Percentiles rank a stretch among this genome's conserved stretches.
These are phyloP conservation scores for Gloeopeniophorella convolvens DNA, from an alignment of 768 basidiomycete genomes.

Conservation along the genomic window DNA sequence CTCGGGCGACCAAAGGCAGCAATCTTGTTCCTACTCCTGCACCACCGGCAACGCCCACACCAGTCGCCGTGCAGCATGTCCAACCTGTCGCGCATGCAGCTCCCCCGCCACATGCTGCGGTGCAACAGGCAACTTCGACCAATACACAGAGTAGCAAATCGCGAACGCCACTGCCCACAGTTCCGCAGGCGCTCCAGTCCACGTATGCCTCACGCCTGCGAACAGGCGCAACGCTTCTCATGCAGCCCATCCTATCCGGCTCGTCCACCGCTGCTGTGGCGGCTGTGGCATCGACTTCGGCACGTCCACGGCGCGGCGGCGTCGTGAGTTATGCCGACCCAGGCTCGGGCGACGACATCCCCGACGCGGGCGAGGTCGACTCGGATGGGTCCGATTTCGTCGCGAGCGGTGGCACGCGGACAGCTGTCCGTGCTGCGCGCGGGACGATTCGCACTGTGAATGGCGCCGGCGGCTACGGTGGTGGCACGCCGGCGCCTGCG, in stretches of 20 bases:
- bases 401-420: slow-evolving; percentile 55
- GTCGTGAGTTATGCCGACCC: slow-evolving; percentile 84
- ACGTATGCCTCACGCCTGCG: slow-evolving; percentile 87
- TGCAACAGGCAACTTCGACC: slow-evolving; percentile 35
- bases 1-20: slow-evolving; percentile 36
- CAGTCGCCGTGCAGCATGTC: slow-evolving; percentile 34
- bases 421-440: slow-evolving; percentile 37
- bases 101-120: slow-evolving; percentile 29
- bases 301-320: slow-evolving; percentile 48
- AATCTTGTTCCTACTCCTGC: slow-evolving; percentile 33
- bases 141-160: slow-evolving; percentile 25
- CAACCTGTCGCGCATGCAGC: slow-evolving; percentile 24
- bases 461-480: slow-evolving; percentile 50
- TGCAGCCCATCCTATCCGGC: slow-evolving; percentile 71
- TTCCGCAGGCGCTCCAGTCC: slow-evolving; percentile 65
- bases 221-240: slow-evolving; percentile 81
- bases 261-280: slow-evolving; percentile 28
- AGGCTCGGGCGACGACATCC: slow-evolving; percentile 74
- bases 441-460: slow-evolving; percentile 1
- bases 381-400: slow-evolving; percentile 81
- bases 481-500: slow-evolving; percentile 29
- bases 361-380: slow-evolving; percentile 75
- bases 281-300: slow-evolving; percentile 35
- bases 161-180: slow-evolving; percentile 40
- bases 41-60: slow-evolving; percentile 18